Base-by-base conservation (phyloP, 768 basidiomycete species). In the Chlorophyllum brunneum region DNA sequence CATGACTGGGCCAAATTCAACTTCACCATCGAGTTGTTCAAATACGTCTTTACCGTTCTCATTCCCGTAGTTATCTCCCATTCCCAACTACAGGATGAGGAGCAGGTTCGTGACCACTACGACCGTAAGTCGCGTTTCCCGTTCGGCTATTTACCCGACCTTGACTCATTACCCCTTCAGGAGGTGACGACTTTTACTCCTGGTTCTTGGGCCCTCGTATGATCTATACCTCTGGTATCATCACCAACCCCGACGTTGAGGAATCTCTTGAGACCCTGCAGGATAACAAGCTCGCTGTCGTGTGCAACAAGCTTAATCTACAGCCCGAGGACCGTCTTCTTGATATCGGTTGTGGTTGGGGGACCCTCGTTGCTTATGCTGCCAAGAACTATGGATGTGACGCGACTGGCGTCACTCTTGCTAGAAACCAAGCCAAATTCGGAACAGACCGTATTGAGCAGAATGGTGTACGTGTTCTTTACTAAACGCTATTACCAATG, bases 321-420 rank as follows among this genome's bases (percentile, higher is more conserved):
- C 76, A 95, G 61, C 82, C 90, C n/a, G 78, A 76, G 0, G 97
- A 99, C 70, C 83, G 77, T 51, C 73, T 92, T 1, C 82, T 93
- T 15, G 91, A 93, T 57, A 84, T 92, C 52, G 91, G 91, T 9
- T 93, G 91, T 60, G 97, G 97, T 38, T 99, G 97, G 97, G 97
- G 95, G 23, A 97, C 97, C 0, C 83, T 99, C 50, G 81, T 83
- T 34, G 86, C 95, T 1, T 95, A 93, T 61, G 97, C 97, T 38
- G 88, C 92, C 27, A 98, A 98, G 75, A 99, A 99, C 75, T 98
- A 86, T 65, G 88, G 76, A n/a, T 95, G 91, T 57, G 94, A 98
- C 63, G 92, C 86, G 43, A 98, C 95, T 23, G 97, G 97, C 63
- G 86, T 98, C 55, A 99, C 97, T 0, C 84, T 99, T 26, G 87